These are phyloP conservation scores for Senna tora DNA, from an alignment of 306 rosid genomes.

Conservation along the genomic window DNA sequence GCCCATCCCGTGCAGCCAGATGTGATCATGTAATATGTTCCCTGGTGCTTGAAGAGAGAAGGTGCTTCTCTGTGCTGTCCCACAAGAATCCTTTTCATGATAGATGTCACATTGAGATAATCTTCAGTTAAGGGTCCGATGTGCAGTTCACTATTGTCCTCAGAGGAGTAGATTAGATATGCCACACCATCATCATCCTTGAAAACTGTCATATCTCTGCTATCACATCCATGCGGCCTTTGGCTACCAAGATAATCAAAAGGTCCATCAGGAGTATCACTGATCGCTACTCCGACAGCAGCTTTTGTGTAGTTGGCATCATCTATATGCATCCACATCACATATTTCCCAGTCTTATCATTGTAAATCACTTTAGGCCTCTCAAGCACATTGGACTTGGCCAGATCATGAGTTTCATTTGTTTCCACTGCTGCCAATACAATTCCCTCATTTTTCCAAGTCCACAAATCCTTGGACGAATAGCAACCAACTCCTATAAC, in stretches of 20 bases:
- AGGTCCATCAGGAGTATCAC: slow-evolving; percentile 83
- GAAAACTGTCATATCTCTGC: slow-evolving; percentile 94
- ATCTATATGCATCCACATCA: slow-evolving; percentile 99
- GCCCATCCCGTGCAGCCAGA: slow-evolving; percentile 99
- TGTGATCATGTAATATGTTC: slow-evolving; percentile 90
- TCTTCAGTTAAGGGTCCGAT: slow-evolving; percentile 74
- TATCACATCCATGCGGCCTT: slow-evolving; percentile 80
- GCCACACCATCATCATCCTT: slow-evolving; percentile 84
- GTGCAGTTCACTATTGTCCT: slow-evolving; percentile 81
- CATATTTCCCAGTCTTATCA: slow-evolving; percentile 75
- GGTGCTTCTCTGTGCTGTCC: slow-evolving; percentile 97
- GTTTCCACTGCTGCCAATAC: slow-evolving; percentile 74
- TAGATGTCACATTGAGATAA: slow-evolving; percentile 65
- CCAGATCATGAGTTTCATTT: slow-evolving; percentile 79
- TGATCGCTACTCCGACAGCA: slow-evolving; percentile 70
- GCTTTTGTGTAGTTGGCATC: slow-evolving; percentile 90
- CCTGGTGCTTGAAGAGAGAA: slow-evolving; percentile 82
- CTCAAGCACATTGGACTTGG: slow-evolving; percentile 89
- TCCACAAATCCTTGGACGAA: slow-evolving; percentile 92
- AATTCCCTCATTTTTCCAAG: slow-evolving; percentile 91
- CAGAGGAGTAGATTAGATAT: slow-evolving; percentile 86
- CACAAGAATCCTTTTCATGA: slow-evolving; percentile 65
- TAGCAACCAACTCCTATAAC: slow-evolving; percentile 94
- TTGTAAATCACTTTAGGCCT: slow-evolving; percentile 93
- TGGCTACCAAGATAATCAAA: slow-evolving; percentile 80